Evolutionary conservation across 768 basidiomycete species (phyloP), one percentile per base, ranked within the genome.

Genomic region (Leccinum subtestaceum): DNA sequence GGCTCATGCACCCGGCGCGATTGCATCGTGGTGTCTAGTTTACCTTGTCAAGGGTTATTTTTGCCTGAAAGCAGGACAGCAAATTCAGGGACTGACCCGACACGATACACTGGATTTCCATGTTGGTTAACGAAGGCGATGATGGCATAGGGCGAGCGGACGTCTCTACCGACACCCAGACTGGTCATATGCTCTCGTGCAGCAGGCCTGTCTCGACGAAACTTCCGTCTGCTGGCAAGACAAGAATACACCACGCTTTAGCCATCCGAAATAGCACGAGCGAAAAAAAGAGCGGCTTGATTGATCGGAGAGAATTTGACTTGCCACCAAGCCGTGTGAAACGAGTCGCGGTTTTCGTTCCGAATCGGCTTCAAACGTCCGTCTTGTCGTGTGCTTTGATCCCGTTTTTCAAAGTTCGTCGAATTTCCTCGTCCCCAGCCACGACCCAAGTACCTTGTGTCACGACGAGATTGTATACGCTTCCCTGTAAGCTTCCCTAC

Each of bases 121-220:
- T 21, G 21, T 21, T 21, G 21, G 2, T 21, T 21, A 2, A 21
- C 21, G 21, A 21, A 21, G 21, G 21, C 21, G 21, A 2, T 21
- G 21, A 21, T 21, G 1, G 21, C 21, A 21, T 21, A 21, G 21
- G 21, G 21, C 21, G 2, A 21, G 21, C 21, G 21, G 21, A 21
- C 21, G 60, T 84, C 78, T 65, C 81, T 80, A 19, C 83, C 81
- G 31, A 93, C 88, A 12, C 89, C 87, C 36, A 84, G 71, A 75
- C 52, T 85, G 82, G 70, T 94, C 92, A 67, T 88, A 90, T 29
- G 77, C 64, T 89, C 89, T 43, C 84, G 83, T 12, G 91, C 91
- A 29, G 87, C 89, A 13, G 80, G 78, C 2, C 85, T 2, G 89
- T 93, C 67, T 94, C 91, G 21, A 93, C 84, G 69, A 87, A 93